These are phyloP conservation scores for Lentinus polychrous DNA, from an alignment of 1,284 basidiomycete genomes.

Conservation along the genomic window DNA sequence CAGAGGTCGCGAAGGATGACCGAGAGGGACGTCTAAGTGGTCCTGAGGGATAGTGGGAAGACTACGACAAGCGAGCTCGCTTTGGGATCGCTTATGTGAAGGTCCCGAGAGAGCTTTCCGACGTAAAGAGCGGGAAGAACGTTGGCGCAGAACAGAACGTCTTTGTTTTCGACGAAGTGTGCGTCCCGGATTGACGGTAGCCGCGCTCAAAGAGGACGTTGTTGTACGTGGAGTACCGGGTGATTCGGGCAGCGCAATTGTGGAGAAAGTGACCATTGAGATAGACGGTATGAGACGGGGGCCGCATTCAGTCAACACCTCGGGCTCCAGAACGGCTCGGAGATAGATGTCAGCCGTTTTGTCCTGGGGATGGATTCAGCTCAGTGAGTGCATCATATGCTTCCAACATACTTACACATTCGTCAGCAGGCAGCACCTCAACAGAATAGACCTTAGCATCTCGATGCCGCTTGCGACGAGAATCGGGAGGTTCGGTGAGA, in stretches of 20 bases:
- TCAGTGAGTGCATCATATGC: constrained; percentile 9
- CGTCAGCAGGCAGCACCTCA: constrained; percentile 24
- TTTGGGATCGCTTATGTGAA: constrained; percentile 1
- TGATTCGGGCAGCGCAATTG: background rate
- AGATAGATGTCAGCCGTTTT: background rate
- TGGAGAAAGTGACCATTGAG: background rate
- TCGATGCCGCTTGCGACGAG: constrained; percentile 18
- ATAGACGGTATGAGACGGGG: background rate
- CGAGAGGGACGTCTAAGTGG: constrained; percentile 33
- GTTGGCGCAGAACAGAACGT: constrained; percentile 25
- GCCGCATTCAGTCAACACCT: background rate
- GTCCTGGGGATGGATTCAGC: background rate
- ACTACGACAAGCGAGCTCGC: background rate
- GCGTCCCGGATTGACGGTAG: constrained; percentile 16
- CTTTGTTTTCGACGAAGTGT: constrained; percentile 32
- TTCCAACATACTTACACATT: constrained; percentile 21
- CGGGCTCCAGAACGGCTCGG: background rate
- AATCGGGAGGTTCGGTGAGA: constrained; percentile 11
- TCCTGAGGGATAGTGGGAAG: constrained; percentile 12
- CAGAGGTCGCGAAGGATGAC: constrained; percentile 49
- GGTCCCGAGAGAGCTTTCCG: constrained; percentile 19
- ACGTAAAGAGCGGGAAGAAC: constrained; percentile 33
- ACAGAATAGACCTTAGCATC: constrained; percentile 21
- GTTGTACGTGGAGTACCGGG: background rate
- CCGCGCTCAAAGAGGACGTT: background rate